Evolutionary conservation across 1,284 basidiomycete species (phyloP).

Genomic region (Apiotrichum akiyoshidainum): DNA sequence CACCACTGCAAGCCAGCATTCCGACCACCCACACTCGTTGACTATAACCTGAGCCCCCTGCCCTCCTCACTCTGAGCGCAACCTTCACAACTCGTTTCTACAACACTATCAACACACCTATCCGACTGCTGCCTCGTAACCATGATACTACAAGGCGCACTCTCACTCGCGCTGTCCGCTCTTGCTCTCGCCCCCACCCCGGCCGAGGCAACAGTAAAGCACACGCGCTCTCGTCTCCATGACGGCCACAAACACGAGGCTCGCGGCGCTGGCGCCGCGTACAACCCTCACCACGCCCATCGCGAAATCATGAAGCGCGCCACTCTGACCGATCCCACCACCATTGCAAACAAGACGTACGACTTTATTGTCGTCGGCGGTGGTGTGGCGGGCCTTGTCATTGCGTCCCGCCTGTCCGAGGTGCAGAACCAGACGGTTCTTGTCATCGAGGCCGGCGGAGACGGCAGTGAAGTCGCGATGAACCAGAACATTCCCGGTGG

Average conservation of each 20-base stretch:
- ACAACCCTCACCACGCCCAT: conserved; percentile 5
- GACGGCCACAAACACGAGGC: background rate
- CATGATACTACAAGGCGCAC: background rate
- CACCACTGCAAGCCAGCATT: too few species aligned
- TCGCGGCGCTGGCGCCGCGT: background rate
- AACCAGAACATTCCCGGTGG: conserved; percentile 52
- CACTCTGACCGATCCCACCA: conserved; percentile 30
- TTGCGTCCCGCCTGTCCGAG: conserved; percentile 67
- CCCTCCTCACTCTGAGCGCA: background rate
- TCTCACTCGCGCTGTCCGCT: background rate
- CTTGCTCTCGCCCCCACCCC: background rate
- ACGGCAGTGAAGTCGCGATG: conserved; percentile 56
- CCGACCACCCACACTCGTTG: background rate
- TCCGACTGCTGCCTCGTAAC: background rate
- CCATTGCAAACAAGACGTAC: conserved; percentile 32
- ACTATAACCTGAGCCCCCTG: background rate
- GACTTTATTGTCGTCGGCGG: conserved; percentile 55
- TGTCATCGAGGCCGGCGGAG: conserved; percentile 69
- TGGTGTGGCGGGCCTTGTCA: conserved; percentile 67
- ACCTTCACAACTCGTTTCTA: background rate
- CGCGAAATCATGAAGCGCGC: conserved; percentile 16
- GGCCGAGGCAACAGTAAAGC: background rate
- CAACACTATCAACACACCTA: background rate
- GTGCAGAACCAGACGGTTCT: conserved; percentile 64
- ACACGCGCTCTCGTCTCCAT: background rate